phyloP scores from a whole-genome alignment of 2,329 filamentous ascomycete species.

The Paracoccidioides lutzii region DNA sequence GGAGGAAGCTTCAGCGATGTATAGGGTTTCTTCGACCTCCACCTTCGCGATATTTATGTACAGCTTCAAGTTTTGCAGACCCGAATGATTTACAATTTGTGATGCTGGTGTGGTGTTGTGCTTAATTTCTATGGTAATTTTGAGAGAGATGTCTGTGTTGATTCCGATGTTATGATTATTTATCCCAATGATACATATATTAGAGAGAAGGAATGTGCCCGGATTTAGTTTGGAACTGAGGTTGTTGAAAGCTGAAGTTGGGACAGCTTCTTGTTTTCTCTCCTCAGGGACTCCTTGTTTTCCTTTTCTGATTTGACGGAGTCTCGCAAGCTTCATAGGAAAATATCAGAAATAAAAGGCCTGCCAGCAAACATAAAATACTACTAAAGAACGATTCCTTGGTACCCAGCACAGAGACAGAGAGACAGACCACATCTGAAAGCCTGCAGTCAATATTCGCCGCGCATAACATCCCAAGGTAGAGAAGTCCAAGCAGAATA shows the following conservation, averaged over 20 bases:
- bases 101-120: too few relatives aligned
- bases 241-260: conserved; percentile 4
- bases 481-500: too few relatives aligned
- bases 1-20: too few relatives aligned
- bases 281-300: not conserved
- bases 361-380: conserved; percentile 11
- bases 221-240: not conserved
- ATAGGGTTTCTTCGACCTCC: too few relatives aligned
- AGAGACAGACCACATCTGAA: not conserved
- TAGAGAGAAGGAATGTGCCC: not conserved
- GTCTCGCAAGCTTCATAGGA: conserved; percentile 8
- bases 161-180: conserved; percentile 5
- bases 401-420: not conserved
- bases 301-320: not conserved
- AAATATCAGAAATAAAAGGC: conserved; percentile 8
- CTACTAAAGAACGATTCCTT: conserved; percentile 6
- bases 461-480: too few relatives aligned
- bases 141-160: conserved; percentile 7
- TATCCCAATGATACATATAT: not conserved
- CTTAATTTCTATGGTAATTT: not conserved
- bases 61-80: too few relatives aligned
- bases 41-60: too few relatives aligned
- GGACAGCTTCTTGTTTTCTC: conserved; percentile 7
- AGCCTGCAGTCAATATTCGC: too few relatives aligned
- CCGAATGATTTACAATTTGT: too few relatives aligned